Base-by-base conservation (phyloP, 345 rosid species). In the Eutrema japonicum region DNA sequence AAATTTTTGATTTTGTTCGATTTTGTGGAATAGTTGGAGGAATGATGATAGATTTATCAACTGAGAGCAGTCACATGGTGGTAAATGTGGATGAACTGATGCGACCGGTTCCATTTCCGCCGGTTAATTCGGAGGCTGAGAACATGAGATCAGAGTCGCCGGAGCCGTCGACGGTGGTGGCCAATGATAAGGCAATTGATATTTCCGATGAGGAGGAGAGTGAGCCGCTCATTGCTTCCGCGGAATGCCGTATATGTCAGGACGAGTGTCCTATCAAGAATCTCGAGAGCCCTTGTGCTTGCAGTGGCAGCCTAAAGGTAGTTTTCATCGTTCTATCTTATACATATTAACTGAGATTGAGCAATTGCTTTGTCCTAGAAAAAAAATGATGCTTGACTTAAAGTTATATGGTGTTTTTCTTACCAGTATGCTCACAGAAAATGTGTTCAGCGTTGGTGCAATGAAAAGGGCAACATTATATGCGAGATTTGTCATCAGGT, bases 401-500 rank as follows among this genome's bases (percentile, higher is more conserved):
- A 36, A 18, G 14, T 2, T 30, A 32, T 63, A 7, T 2, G 38
- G 3, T 18, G 8, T 59, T 61, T 50, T 27, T 36, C 27, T 50
- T 16, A 36, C 66, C 80, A 89, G 96, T 91, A 83, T 81, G 97
- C 98, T 57, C 96, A 94, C 73, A 82, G 93, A 47, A 89, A 89
- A 73, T 94, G 98, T 71, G 91, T 94, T 72, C 96, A 94, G 71
- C 97, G 87, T 68, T 94, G 98, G 98, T 94, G 97, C 84, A 83
- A 91, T 60, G 97, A 94, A 80, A 94, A 94, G 77, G 93, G 97
- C 14, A 90, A 94, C 54, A 88, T 77, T 49, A 80, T 80, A 14
- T 94, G 98, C 53, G 98, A 94, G 81, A 94, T 94, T 43, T 91
- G 97, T 65, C 96, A 91, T 81, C 91, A 89, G 98, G 97, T 91